A percentile compares a stretch with the other conserved stretches of the same genome.
Evolutionary conservation across 331 rosid genomes (phyloP).

Genomic region (Acacia pycnantha): DNA sequence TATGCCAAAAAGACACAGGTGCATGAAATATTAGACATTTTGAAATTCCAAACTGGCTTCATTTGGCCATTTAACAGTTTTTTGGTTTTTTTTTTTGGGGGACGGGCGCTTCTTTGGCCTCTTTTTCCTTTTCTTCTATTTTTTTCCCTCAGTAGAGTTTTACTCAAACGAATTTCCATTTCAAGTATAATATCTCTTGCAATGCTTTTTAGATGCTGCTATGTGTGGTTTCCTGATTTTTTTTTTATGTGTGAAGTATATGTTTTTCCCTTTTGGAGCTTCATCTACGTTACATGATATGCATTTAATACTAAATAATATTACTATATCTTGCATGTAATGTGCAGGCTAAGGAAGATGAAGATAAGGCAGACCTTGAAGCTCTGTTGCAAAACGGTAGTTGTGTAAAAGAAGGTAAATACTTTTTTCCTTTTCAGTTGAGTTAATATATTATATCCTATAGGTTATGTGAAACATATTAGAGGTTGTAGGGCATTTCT

Average conservation of each 20-base stretch:
- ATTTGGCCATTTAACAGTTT: background rate
- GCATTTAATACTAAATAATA: background rate
- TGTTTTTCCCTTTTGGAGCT: background rate
- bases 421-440: background rate
- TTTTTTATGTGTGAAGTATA: background rate
- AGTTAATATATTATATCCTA: background rate
- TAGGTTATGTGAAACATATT: background rate
- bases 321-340: conserved; percentile 4
- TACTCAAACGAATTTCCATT: background rate
- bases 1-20: background rate
- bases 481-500: background rate
- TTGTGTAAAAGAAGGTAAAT: conserved; percentile 52
- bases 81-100: no score
- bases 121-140: background rate
- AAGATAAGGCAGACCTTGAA: conserved; percentile 63
- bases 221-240: background rate
- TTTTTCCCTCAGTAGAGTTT: background rate
- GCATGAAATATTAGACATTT: background rate
- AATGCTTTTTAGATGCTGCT: background rate
- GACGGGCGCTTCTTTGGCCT: background rate
- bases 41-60: background rate
- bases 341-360: conserved; percentile 65
- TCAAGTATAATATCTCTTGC: background rate
- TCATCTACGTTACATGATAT: background rate
- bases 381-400: conserved; percentile 65